Percentiles rank a stretch among this genome's conserved stretches.
Evolutionary conservation across 345 rosid species (phyloP).

Genomic region (Rhodamnia rubescens): DNA sequence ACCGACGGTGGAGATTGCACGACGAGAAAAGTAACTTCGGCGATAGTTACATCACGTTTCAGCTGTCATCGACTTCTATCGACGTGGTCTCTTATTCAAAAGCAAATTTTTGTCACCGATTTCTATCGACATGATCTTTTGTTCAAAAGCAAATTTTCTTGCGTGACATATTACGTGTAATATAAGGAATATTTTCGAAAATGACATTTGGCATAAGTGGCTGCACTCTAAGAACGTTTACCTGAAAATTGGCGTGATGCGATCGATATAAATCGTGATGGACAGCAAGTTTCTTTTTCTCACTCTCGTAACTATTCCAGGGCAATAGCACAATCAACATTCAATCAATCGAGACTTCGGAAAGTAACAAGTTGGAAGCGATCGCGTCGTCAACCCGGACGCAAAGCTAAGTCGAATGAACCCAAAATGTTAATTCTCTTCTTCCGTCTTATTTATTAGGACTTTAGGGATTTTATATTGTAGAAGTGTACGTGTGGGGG

Average conservation of each 20-base stretch:
- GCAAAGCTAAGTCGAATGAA: no score
- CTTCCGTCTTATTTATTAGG: no score
- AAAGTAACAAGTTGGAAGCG: fast-evolving
- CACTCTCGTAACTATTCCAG: neutral
- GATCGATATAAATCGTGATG: neutral
- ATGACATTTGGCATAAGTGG: neutral
- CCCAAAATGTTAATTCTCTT: no score
- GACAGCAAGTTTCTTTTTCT: neutral
- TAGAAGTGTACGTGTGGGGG: no score
- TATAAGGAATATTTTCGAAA: neutral
- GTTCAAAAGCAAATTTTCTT: neutral
- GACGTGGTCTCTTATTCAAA: neutral
- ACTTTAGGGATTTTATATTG: no score
- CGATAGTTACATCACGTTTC: no score
- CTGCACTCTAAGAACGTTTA: neutral
- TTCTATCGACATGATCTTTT: no score
- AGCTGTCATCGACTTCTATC: no score
- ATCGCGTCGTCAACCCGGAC: fast-evolving
- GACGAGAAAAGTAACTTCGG: neutral
- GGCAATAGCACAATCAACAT: neutral
- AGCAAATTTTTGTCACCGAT: neutral
- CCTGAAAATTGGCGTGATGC: neutral
- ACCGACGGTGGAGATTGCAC: neutral
- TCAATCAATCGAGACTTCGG: neutral
- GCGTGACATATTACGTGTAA: fast-evolving